phyloP scores from a whole-genome alignment of 2,329 filamentous ascomycete species.

The Lomentospora prolificans region DNA sequence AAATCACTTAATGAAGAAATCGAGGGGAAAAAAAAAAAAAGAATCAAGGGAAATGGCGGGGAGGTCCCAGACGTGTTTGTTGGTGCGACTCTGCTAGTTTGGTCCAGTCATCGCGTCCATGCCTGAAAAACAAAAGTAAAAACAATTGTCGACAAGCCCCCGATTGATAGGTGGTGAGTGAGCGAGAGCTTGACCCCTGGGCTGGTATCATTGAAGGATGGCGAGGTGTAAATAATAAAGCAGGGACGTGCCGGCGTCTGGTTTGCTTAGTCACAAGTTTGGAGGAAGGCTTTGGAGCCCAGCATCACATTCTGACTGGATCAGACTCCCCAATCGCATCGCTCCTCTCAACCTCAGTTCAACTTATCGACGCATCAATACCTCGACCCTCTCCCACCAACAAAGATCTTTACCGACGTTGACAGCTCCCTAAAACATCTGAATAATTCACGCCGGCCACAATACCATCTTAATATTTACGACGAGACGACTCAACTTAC shows the following conservation, averaged over 20 bases:
- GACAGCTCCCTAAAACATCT: background rate
- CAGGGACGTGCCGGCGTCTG: background rate
- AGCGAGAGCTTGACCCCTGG: background rate
- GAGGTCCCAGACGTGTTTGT: too few relatives aligned
- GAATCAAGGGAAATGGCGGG: too few relatives aligned
- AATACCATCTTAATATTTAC: background rate
- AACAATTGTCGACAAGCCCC: too few relatives aligned
- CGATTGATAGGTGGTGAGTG: background rate
- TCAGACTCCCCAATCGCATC: slow-evolving; percentile 1
- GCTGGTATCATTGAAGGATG: too few relatives aligned
- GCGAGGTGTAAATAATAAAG: background rate
- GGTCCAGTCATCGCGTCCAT: background rate
- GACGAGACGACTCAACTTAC: background rate
- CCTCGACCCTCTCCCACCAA: background rate
- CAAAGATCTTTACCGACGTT: background rate
- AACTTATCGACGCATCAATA: background rate
- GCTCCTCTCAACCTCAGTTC: background rate
- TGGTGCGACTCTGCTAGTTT: background rate
- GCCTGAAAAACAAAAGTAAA: slow-evolving; percentile 1
- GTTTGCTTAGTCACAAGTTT: background rate
- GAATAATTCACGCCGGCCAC: background rate
- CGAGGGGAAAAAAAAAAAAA: too few relatives aligned
- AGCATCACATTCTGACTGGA: too few relatives aligned
- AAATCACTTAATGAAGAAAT: too few relatives aligned
- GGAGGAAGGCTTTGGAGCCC: too few relatives aligned